Base-by-base conservation (phyloP, 768 basidiomycete genomes). In the Termitomyces sp. region DNA sequence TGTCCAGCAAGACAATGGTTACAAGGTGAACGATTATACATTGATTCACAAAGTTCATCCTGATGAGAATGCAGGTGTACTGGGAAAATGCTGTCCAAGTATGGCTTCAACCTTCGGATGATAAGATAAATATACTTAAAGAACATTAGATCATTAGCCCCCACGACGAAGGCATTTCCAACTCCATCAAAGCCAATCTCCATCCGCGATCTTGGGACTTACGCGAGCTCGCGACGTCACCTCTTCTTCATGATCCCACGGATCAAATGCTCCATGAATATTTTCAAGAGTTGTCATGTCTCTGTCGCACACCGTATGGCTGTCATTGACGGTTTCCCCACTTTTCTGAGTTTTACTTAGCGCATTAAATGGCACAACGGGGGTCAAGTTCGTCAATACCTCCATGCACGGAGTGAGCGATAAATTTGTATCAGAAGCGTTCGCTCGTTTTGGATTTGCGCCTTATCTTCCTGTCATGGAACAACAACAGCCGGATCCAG, bases 351-450 rank as follows among this genome's bases (percentile, higher is more conserved):
- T 4, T 23, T n/a, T 16, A 2, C 12, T 47, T 50, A 56, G 59
- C n/a, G n/a, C 58, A 38, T n/a, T 78, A 28, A 85, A 83, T 62
- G 63, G 71, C 0, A 62, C 65, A 5, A 67, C 73, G 1, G 40
- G 72, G 5, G 58, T 87, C 61, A 82, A 77, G 64, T 91, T 95
- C 64, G 88, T 92, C 20, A 92, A 93, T 67, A 95, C 94, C 0
- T 89, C 93, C 0, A 87, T 95, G 89, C 93, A 95, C 65, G 93
- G 93, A 0, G 93, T 95, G 55, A 86, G 91, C 63, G 81, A 93
- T 69, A 71, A 76, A 5, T 88, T 88, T 64, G 77, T 84, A 43
- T 71, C 70, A 8, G 69, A 75, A 52, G 87, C 84, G 0, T 88
- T 95, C 60, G 71, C 76, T 41, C 61, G 72, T 3, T 85, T 83